Evolutionary conservation across 495 filamentous ascomycete genomes (phyloP).

Genomic region (Neohortaea acidophila): DNA sequence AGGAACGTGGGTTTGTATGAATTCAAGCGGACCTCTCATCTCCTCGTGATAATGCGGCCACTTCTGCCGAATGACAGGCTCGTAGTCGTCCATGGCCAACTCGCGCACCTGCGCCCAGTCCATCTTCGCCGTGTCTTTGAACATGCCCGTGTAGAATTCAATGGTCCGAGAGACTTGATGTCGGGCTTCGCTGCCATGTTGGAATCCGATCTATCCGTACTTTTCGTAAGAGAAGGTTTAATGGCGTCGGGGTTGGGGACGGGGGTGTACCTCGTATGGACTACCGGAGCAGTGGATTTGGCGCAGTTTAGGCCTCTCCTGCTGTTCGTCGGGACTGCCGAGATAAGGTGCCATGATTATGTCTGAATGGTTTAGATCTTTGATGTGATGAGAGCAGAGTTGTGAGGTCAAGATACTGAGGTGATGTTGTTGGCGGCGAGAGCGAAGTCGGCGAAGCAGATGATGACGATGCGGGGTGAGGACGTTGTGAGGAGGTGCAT

Average conservation of each 20-base stretch:
- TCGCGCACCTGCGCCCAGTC: slow-evolving; percentile 35
- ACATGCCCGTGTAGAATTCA: slow-evolving; percentile 37
- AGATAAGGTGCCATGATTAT: slow-evolving; percentile 6
- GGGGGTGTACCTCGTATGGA: slow-evolving; percentile 22
- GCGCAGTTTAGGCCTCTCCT: slow-evolving; percentile 9
- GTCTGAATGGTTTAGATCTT: neutral
- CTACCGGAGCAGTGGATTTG: slow-evolving; percentile 17
- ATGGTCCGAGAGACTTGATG: slow-evolving; percentile 34
- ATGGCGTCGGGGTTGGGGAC: neutral
- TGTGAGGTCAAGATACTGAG: no score
- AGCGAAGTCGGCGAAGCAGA: no score
- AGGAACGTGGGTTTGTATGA: neutral
- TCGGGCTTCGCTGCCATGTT: slow-evolving; percentile 37
- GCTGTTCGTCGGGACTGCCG: neutral
- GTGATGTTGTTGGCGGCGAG: neutral
- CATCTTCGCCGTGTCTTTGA: slow-evolving; percentile 34
- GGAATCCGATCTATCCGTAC: slow-evolving; percentile 36
- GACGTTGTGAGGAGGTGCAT: no score
- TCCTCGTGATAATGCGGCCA: slow-evolving; percentile 37
- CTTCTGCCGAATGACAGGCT: slow-evolving; percentile 24
- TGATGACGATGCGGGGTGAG: neutral
- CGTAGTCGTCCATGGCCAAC: slow-evolving; percentile 32
- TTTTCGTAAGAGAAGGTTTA: neutral
- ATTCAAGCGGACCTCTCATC: slow-evolving; percentile 30
- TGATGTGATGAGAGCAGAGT: no score